A percentile compares a stretch with the other conserved stretches of the same genome.
phyloP scores from a whole-genome alignment of 2,329 filamentous ascomycete genomes.

The Aspergillus novoparasiticus region DNA sequence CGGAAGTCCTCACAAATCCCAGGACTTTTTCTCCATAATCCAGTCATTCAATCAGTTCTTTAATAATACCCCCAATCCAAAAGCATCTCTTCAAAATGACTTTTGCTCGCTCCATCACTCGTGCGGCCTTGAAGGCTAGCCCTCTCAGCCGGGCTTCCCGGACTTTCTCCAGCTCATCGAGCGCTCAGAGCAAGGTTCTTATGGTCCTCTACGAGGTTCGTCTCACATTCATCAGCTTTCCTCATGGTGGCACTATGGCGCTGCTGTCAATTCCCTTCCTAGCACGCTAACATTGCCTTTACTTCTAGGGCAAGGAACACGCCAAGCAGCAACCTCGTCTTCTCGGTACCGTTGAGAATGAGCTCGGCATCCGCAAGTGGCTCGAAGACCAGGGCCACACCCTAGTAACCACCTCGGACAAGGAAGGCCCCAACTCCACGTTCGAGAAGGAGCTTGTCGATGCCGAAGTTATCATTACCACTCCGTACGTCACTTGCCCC shows the following conservation, averaged over 20 bases:
- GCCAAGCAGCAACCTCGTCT: constrained; percentile 85
- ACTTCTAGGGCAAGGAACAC: constrained; percentile 70
- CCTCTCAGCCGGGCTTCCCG: constrained; percentile 33
- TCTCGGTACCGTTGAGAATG: constrained; percentile 95
- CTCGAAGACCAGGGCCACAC: constrained; percentile 96
- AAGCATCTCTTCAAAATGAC: not conserved
- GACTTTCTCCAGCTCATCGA: constrained; percentile 61
- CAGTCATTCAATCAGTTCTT: not conserved
- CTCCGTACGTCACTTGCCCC: constrained; percentile 64
- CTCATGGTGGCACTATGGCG: constrained; percentile 3
- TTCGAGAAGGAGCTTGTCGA: constrained; percentile 97
- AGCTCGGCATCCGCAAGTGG: constrained; percentile 96
- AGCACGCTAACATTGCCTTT: not conserved
- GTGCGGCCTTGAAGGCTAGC: not conserved
- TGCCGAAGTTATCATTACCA: constrained; percentile 98
- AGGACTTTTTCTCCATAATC: not conserved
- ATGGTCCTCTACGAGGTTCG: constrained; percentile 88
- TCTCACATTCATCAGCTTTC: constrained; percentile 23
- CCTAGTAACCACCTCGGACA: constrained; percentile 94
- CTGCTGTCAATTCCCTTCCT: too few relatives aligned
- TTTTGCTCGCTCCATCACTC: not conserved
- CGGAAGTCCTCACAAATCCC: not conserved
- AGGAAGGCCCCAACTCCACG: constrained; percentile 88
- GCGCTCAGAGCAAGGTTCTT: constrained; percentile 90
- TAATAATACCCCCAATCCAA: not conserved